A percentile compares a stretch with the other conserved stretches of the same genome.
These are phyloP conservation scores for Aspergillus piperis DNA, from an alignment of 2,329 filamentous ascomycete genomes.

Conservation along the genomic window DNA sequence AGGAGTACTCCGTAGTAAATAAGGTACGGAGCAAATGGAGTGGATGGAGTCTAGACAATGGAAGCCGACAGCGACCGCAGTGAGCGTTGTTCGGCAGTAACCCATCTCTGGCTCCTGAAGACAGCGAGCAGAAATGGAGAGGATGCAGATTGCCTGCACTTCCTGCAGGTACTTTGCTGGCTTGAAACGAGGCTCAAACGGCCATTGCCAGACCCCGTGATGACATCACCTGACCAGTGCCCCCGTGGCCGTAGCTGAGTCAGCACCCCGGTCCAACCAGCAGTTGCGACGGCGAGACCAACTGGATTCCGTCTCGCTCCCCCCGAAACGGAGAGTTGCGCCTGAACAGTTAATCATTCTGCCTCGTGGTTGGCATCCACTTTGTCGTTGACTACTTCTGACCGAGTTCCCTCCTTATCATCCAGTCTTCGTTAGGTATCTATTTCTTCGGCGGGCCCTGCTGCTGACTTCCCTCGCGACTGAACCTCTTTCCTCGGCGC, in stretches of 20 bases:
- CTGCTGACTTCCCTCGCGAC: background rate
- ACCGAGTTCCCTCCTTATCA: background rate
- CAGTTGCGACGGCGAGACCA: constrained; percentile 15
- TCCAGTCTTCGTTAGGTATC: background rate
- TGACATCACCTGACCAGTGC: constrained; percentile 37
- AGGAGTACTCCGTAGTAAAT: background rate
- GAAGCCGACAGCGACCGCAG: background rate
- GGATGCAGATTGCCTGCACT: background rate
- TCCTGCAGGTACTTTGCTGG: background rate
- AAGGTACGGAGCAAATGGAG: background rate
- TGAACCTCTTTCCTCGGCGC: constrained; percentile 5
- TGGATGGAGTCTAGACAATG: background rate
- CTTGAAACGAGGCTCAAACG: constrained; percentile 3
- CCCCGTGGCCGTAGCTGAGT: constrained; percentile 21
- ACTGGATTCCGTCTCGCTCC: constrained; percentile 8
- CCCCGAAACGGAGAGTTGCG: constrained; percentile 6
- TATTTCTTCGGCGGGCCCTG: background rate
- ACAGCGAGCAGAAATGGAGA: background rate
- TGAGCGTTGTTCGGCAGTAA: background rate
- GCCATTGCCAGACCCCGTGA: constrained; percentile 10
- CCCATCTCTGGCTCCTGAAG: background rate
- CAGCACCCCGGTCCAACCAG: constrained; percentile 22
- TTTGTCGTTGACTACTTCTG: background rate
- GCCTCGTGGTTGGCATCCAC: background rate
- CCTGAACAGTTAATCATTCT: constrained; percentile 7